Evolutionary conservation across 2,329 filamentous ascomycete species (phyloP), one percentile per base, ranked within the genome.

Genomic region (Cladobotryum protrusum): DNA sequence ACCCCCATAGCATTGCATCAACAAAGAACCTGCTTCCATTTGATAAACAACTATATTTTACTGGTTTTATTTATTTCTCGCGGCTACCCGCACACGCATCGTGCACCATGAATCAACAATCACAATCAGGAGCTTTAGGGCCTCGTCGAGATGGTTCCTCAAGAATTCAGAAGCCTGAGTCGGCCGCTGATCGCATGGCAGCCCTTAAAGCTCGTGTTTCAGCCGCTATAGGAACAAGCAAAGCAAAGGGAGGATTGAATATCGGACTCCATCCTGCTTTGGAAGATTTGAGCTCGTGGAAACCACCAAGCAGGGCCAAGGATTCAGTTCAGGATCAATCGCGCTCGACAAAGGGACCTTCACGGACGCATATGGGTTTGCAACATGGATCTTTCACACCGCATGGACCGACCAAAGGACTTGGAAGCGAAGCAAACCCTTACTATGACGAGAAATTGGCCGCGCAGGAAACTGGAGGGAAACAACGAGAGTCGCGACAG

Each of bases 141-240:
- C 78, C 79, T 51, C 77, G 76, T 43, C 76, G 77, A 59, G 79
- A 83, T 67, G 62, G 68, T 39, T 66, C 73, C 5, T 77, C 76
- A 19, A 72, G 78, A 53, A 68, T 83, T 32, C 74, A 79, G 61
- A 76, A 82, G 59, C 60, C 75, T 43, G 72, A 81, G 56, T 76
- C 78, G 15, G 73, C 79, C 55, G 76, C 84, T 62, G 76, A 89
- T 67, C 76, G 81, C 56, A 74, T 92, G 56, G 89, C 88, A 43
- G 85, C 86, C 40, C 78, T 95, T 63, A 91, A 86, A 67, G 87
- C 87, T 19, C 80, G 88, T 58, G 86, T 93, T 12, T 86, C 86
- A 43, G 87, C 87, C 45, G 87, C 87, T 47, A 86, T 88, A 43
- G 80, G 73, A 54, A 71, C 72, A 17, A 77, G 68, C 54, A 85